phyloP scores from a whole-genome alignment of 164 flowering plant genomes.

The Paratinospora sagittata region DNA sequence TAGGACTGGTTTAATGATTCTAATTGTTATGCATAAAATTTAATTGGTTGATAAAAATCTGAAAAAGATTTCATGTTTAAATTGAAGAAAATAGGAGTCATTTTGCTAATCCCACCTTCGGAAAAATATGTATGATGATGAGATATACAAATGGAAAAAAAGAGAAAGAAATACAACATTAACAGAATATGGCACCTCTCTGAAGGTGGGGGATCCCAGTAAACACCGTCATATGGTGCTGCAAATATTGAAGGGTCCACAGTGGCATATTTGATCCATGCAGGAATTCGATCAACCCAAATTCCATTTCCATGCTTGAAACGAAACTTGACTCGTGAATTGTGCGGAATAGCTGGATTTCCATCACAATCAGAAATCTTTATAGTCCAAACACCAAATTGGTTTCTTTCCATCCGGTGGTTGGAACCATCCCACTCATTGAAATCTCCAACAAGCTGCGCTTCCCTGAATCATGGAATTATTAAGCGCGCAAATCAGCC shows the following conservation, averaged over 20 bases:
- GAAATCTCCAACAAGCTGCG: slow-evolving; percentile 90
- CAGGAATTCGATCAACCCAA: slow-evolving; percentile 95
- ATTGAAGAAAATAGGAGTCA: not conserved
- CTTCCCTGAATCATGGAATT: slow-evolving; percentile 54
- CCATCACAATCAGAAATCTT: slow-evolving; percentile 65
- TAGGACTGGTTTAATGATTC: no score
- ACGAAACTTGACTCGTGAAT: slow-evolving; percentile 78
- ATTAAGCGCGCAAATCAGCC: slow-evolving; percentile 1
- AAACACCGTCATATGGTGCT: slow-evolving; percentile 91
- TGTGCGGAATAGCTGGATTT: slow-evolving; percentile 72
- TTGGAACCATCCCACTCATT: slow-evolving; percentile 93
- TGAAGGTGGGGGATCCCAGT: slow-evolving; percentile 87
- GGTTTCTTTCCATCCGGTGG: slow-evolving; percentile 71
- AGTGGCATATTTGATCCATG: slow-evolving; percentile 94
- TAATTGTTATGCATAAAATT: slow-evolving; percentile 1
- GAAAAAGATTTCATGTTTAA: not conserved
- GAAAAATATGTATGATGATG: not conserved
- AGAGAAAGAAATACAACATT: not conserved
- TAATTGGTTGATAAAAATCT: not conserved
- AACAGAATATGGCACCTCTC: slow-evolving; percentile 52
- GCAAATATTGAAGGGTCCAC: slow-evolving; percentile 74
- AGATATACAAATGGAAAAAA: not conserved
- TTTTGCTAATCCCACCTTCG: not conserved
- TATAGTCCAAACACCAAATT: slow-evolving; percentile 92
- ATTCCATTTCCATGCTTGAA: slow-evolving; percentile 75